phyloP scores from a whole-genome alignment of 2,329 filamentous ascomycete genomes.

The Curvularia sp. region DNA sequence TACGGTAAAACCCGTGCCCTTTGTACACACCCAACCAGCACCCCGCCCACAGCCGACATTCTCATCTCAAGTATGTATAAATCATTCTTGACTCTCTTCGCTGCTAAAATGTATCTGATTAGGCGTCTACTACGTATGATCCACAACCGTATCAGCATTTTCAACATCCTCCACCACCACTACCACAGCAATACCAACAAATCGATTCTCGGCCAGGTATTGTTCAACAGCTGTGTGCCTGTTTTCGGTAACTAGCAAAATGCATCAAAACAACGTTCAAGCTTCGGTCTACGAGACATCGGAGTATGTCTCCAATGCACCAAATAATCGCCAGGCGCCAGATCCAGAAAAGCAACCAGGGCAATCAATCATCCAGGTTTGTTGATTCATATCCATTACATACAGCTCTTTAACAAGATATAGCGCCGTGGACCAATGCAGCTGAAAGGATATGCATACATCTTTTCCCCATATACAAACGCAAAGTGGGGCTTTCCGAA shows the following conservation, averaged over 20 bases:
- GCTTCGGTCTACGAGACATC: constrained; percentile 23
- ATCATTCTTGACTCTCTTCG: not conserved
- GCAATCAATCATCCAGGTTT: not conserved
- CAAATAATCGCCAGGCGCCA: not conserved
- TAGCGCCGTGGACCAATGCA: constrained; percentile 23
- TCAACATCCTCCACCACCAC: constrained; percentile 14
- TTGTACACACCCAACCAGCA: constrained; percentile 19
- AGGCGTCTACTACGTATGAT: constrained; percentile 20
- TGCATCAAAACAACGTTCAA: constrained; percentile 21
- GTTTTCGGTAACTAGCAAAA: constrained; percentile 16
- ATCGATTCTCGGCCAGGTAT: constrained; percentile 22
- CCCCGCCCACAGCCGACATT: constrained; percentile 15
- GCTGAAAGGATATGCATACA: constrained; percentile 33
- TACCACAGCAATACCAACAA: constrained; percentile 4
- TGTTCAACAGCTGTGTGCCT: constrained; percentile 31
- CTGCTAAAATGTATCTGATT: constrained; percentile 2
- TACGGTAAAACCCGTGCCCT: constrained; percentile 10
- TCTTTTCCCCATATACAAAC: constrained; percentile 30
- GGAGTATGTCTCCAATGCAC: not conserved
- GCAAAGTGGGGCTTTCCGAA: constrained; percentile 35
- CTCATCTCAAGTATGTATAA: constrained; percentile 20
- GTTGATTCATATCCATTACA: fast-evolving
- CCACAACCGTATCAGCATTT: constrained; percentile 13
- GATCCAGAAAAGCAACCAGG: constrained; percentile 5
- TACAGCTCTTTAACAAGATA: not conserved